phyloP scores from a whole-genome alignment of 1,139 yeast species.

The Zygosaccharomyces pseudobailii region DNA sequence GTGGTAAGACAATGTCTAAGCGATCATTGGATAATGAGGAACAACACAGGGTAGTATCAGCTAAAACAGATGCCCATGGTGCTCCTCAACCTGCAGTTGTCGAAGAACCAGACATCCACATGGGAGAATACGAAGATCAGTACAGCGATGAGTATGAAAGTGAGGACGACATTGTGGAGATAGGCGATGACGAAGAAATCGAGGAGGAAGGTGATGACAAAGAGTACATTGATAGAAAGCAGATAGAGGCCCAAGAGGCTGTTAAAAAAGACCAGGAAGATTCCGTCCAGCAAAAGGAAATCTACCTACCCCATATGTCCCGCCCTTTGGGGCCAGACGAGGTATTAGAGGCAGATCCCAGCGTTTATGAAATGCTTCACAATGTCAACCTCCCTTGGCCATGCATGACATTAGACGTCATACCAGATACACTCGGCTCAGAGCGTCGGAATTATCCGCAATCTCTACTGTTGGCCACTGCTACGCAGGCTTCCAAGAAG shows the following conservation, averaged over 20 bases:
- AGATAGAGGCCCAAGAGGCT: slow-evolving; percentile 36
- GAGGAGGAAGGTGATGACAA: slow-evolving; percentile 36
- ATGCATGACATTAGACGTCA: slow-evolving; percentile 80
- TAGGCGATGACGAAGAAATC: slow-evolving; percentile 58
- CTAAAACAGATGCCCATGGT: slow-evolving; percentile 33
- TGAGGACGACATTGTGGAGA: slow-evolving; percentile 82
- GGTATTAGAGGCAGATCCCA: slow-evolving; percentile 92
- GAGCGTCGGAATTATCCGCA: slow-evolving; percentile 93
- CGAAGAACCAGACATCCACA: slow-evolving; percentile 47
- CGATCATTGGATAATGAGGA: slow-evolving; percentile 46
- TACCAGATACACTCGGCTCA: slow-evolving; percentile 81
- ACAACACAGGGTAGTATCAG: slow-evolving; percentile 37
- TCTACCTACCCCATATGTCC: slow-evolving; percentile 83
- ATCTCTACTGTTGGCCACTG: slow-evolving; percentile 77
- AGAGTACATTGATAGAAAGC: slow-evolving; percentile 26
- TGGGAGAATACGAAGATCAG: slow-evolving; percentile 93
- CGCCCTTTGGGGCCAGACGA: slow-evolving; percentile 93
- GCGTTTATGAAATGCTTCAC: slow-evolving; percentile 95
- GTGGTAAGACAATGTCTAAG: slow-evolving; percentile 49
- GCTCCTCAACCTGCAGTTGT: slow-evolving; percentile 35
- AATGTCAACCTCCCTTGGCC: slow-evolving; percentile 97
- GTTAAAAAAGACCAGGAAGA: slow-evolving; percentile 34
- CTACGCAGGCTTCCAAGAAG: slow-evolving; percentile 85
- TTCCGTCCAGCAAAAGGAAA: slow-evolving; percentile 33
- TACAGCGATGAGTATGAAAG: slow-evolving; percentile 94